Conservation (phyloP, 169 alveolate species). For the Ichthyophthirius multifiliis region DNA sequence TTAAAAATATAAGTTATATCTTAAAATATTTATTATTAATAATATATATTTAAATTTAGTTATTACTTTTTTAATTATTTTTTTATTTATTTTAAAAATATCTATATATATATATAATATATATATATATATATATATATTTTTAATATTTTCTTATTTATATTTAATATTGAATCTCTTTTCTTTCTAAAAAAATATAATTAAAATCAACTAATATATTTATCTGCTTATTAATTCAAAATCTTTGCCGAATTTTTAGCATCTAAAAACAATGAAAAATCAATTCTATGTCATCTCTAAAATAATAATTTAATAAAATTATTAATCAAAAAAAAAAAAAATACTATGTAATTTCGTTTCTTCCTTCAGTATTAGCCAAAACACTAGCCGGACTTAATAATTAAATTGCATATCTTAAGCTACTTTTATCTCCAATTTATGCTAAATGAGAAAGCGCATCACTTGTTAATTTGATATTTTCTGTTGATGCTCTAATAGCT, state of each 20-base stretch:
- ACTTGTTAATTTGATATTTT: constrained; percentile 91
- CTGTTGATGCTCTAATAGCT: constrained; percentile 96
- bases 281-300: constrained; percentile 90
- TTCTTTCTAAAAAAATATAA: neutral
- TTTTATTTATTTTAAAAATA: too few species aligned
- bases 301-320: neutral
- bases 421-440: constrained; percentile 95
- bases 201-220: constrained; percentile 83
- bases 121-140: too few species aligned
- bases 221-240: constrained; percentile 91
- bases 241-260: constrained; percentile 96
- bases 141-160: too few species aligned
- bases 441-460: constrained; percentile 96
- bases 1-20: too few species aligned
- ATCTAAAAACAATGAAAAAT: constrained; percentile 95
- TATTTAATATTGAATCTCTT: neutral
- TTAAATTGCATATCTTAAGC: constrained; percentile 94
- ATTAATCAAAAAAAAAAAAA: neutral
- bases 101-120: too few species aligned
- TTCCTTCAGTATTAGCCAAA: constrained; percentile 93
- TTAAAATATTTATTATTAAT: too few species aligned
- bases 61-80: too few species aligned
- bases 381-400: constrained; percentile 97
- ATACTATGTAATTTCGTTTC: constrained; percentile 78
- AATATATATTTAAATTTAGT: too few species aligned